Evolutionary conservation across 176 grass and related monocot species (phyloP), one percentile per base, ranked within the genome.

Genomic region (Raddia distichophylla): DNA sequence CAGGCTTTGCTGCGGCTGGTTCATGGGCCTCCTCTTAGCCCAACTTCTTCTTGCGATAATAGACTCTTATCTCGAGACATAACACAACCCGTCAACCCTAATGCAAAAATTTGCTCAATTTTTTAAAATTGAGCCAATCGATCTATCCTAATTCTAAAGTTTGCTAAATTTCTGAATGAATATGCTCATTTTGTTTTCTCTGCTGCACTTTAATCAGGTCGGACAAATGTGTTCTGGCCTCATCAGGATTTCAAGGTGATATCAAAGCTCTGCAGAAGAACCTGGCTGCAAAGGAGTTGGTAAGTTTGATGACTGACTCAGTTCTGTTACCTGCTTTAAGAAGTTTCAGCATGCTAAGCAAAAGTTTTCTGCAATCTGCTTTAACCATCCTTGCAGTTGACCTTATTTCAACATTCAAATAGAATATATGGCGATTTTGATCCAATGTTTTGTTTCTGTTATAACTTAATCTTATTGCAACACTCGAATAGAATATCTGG

Each of bases 221-320:
- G 50, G 88, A 93, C 19, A 98, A 94, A 80, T 93, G 86, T 78
- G 86, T 93, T 58, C 69, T 94, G 79, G 90, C 90, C 5, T 94
- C 95, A n/a, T 94, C 90, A 55, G 95, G 95, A 74, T 98, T 92
- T 76, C 92, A 98, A 89, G 95, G 88, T 50, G 95, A 98, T 87
- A 89, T 93, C 64, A 91, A 94, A 86, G 82, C 88, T 82, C 70
- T 94, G 50, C 92, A 94, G 75, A 97, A 92, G 69, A 89, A 83
- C 71, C 87, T 97, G 54, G 17, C 90, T 46, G 92, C 95, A 50
- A 94, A 87, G 19, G 92, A 94, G 77, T 73, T 97, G 66, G 94
- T 97, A 82, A 78, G 84, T 27, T 32, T 71, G 20, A 33, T 50
- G 5, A 69, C 60, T 44, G 7, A 5, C 40, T 54, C 3, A 56